These are phyloP conservation scores for Rhizopogon vinicolor DNA, from an alignment of 768 basidiomycete species.

Conservation along the genomic window DNA sequence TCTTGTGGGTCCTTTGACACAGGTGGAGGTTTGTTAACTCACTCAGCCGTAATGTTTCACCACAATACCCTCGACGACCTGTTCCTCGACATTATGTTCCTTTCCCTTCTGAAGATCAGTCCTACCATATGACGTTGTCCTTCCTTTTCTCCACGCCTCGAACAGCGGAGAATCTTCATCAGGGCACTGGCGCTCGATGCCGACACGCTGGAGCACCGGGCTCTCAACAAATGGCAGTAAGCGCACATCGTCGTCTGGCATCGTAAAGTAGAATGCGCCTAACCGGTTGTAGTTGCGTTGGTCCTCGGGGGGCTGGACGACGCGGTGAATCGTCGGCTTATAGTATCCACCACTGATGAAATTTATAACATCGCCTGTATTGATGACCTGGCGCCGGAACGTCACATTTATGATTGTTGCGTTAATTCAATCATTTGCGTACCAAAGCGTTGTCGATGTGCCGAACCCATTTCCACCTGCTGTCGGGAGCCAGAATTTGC, in stretches of 20 bases:
- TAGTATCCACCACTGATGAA: conserved; percentile 46
- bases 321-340: conserved; percentile 46
- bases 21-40: no score
- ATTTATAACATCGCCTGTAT: conserved; percentile 44
- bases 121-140: conserved; percentile 39
- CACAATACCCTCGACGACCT: conserved; percentile 38
- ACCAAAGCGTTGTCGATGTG: conserved; percentile 44
- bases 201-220: conserved; percentile 36
- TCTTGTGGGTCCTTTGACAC: no score
- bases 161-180: conserved; percentile 37
- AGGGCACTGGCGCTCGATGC: conserved; percentile 28
- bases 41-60: conserved; percentile 45
- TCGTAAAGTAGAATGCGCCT: conserved; percentile 44
- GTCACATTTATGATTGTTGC: not conserved
- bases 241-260: conserved; percentile 39
- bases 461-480: conserved; percentile 41
- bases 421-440: conserved; percentile 3
- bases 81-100: conserved; percentile 40
- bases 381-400: conserved; percentile 29
- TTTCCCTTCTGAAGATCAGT: conserved; percentile 24
- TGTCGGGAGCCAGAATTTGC: conserved; percentile 38
- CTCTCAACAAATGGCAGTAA: conserved; percentile 38
- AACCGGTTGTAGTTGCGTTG: conserved; percentile 40
- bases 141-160: conserved; percentile 35
- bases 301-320: conserved; percentile 44